Evolutionary conservation across 2,329 filamentous ascomycete genomes (phyloP).

Genomic region (Fusarium odoratissimum): DNA sequence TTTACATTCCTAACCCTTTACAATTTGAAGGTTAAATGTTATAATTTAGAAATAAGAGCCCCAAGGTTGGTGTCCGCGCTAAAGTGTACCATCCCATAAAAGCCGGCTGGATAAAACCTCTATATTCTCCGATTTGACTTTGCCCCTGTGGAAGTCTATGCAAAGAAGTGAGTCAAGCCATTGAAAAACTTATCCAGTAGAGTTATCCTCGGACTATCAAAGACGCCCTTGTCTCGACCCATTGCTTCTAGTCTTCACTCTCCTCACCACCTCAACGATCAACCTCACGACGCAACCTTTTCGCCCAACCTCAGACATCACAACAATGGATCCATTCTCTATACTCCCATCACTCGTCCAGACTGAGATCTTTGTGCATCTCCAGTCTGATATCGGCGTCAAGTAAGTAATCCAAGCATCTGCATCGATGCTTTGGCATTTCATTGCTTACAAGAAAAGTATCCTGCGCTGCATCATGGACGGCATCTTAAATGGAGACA

Average conservation of each 20-base stretch:
- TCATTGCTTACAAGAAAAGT: not conserved
- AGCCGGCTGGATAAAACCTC: not conserved
- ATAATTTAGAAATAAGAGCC: too few species aligned
- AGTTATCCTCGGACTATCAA: not conserved
- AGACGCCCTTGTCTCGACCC: not conserved
- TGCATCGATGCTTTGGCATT: not conserved
- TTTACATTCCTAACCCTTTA: too few species aligned
- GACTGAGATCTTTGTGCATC: not conserved
- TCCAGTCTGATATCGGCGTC: not conserved
- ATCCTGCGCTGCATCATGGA: not conserved
- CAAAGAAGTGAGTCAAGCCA: not conserved
- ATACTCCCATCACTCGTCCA: not conserved
- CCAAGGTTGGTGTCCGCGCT: too few species aligned
- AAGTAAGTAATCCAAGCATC: not conserved
- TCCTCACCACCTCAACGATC: not conserved
- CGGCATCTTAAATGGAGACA: not conserved
- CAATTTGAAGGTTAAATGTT: too few species aligned
- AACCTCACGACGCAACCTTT: not conserved
- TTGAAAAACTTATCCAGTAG: not conserved
- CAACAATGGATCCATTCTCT: not conserved
- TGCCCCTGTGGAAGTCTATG: not conserved
- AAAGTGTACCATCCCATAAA: not conserved
- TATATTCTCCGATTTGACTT: not conserved
- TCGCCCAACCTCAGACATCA: not conserved
- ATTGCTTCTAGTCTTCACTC: not conserved